Conservation (phyloP, 2,329 filamentous ascomycete species). For the Xylariaceae sp. region DNA sequence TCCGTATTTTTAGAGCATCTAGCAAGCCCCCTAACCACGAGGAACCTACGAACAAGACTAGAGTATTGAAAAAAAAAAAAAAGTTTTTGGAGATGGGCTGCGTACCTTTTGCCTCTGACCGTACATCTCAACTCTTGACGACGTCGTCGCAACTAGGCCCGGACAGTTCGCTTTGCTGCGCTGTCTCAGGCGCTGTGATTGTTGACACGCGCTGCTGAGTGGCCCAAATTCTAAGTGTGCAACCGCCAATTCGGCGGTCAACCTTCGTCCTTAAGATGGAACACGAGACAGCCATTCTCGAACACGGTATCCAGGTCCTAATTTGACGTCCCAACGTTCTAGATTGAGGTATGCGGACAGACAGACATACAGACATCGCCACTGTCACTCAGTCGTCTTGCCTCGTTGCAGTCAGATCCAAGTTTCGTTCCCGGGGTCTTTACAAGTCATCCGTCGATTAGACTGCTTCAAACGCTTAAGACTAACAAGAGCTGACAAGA, state of each 20-base stretch:
- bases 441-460: too few relatives aligned
- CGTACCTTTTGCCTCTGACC: background rate
- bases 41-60: too few relatives aligned
- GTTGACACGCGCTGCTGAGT: conserved; percentile 10
- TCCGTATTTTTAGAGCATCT: too few relatives aligned
- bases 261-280: conserved; percentile 7
- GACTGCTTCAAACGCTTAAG: background rate
- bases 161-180: conserved; percentile 7
- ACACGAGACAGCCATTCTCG: conserved; percentile 8
- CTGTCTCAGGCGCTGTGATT: conserved; percentile 22
- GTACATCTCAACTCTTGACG: background rate
- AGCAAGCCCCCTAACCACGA: too few relatives aligned
- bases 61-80: too few relatives aligned
- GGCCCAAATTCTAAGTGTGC: conserved; percentile 12
- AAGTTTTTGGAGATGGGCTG: background rate
- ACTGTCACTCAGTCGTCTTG: background rate
- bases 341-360: too few relatives aligned
- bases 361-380: background rate
- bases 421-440: background rate
- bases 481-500: background rate
- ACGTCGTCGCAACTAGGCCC: background rate
- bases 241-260: conserved; percentile 16
- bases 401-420: conserved; percentile 1
- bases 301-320: background rate
- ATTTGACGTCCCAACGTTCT: background rate